These are phyloP conservation scores for Saturnispora zaruensis DNA, from an alignment of 805 yeast genomes.

Conservation along the genomic window DNA sequence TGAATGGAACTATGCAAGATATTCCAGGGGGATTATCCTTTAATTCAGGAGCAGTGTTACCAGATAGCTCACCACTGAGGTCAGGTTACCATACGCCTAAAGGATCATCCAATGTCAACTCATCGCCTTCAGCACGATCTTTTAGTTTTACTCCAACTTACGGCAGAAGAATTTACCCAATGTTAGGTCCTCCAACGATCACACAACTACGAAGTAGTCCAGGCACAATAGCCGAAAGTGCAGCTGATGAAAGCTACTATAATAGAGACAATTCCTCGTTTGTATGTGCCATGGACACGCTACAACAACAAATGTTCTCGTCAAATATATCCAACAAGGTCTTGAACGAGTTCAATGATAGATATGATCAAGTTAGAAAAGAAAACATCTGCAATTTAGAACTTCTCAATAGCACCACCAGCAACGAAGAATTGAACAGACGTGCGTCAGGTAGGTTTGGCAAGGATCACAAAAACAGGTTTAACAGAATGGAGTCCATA, in stretches of 20 bases:
- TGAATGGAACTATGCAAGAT: not conserved
- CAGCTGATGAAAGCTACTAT: conserved; percentile 23
- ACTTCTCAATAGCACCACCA: conserved; percentile 19
- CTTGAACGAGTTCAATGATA: conserved; percentile 34
- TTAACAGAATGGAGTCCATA: conserved; percentile 44
- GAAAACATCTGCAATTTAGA: conserved; percentile 21
- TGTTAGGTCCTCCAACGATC: conserved; percentile 12
- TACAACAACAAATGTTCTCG: conserved; percentile 41
- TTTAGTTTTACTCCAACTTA: conserved; percentile 27
- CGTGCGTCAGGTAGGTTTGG: conserved; percentile 34
- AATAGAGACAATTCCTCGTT: conserved; percentile 25
- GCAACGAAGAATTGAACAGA: conserved; percentile 19
- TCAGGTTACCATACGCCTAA: conserved; percentile 3
- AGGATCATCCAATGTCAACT: conserved; percentile 2
- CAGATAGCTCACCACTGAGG: conserved; percentile 6
- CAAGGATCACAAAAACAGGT: conserved; percentile 36
- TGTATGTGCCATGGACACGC: conserved; percentile 23
- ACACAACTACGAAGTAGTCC: conserved; percentile 2
- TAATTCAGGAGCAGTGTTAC: not conserved
- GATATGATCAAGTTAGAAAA: conserved; percentile 33
- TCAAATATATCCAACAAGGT: conserved; percentile 38
- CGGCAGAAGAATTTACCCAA: conserved; percentile 24
- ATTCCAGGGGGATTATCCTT: conserved; percentile 6
- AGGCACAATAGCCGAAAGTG: conserved; percentile 11
- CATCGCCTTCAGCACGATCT: conserved; percentile 21